Percentiles rank a stretch among this genome's conserved stretches.
Evolutionary conservation across 2,329 filamentous ascomycete species (phyloP).

Genomic region (Ophiocordyceps robertsii): DNA sequence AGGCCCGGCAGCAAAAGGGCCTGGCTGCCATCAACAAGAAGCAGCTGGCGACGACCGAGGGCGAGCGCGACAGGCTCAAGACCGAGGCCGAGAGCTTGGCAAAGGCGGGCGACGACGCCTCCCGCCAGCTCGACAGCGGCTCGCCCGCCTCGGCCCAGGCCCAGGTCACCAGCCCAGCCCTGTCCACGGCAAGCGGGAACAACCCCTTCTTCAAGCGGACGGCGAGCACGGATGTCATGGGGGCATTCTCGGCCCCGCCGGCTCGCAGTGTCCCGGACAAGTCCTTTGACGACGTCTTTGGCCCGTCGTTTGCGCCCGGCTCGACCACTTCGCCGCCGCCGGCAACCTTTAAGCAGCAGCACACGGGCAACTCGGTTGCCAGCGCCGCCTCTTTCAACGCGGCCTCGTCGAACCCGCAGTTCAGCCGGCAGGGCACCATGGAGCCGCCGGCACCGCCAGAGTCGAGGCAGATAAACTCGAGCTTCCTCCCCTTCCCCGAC

Average conservation of each 20-base stretch:
- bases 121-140: conserved; percentile 36
- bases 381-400: conserved; percentile 31
- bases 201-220: conserved; percentile 88
- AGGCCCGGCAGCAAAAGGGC: conserved; percentile 90
- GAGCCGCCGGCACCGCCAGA: conserved; percentile 41
- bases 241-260: conserved; percentile 33
- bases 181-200: conserved; percentile 59
- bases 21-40: conserved; percentile 98
- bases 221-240: conserved; percentile 46
- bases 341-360: conserved; percentile 33
- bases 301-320: conserved; percentile 44
- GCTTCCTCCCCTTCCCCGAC: conserved; percentile 57
- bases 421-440: conserved; percentile 7
- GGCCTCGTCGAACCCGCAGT: too few species aligned
- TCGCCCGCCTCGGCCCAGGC: conserved; percentile 33
- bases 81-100: conserved; percentile 58
- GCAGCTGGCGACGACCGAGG: conserved; percentile 79
- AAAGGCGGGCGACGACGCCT: conserved; percentile 47
- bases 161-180: conserved; percentile 55
- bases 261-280: conserved; percentile 41
- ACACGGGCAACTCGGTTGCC: conserved; percentile 41
- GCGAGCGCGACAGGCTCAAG: conserved; percentile 78
- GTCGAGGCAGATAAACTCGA: conserved; percentile 65
- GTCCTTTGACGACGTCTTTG: conserved; percentile 80
- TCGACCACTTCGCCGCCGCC: conserved; percentile 27